Percentiles rank a stretch among this genome's conserved stretches.
phyloP scores from a whole-genome alignment of 495 filamentous ascomycete genomes.

The Xylaria telfairii region DNA sequence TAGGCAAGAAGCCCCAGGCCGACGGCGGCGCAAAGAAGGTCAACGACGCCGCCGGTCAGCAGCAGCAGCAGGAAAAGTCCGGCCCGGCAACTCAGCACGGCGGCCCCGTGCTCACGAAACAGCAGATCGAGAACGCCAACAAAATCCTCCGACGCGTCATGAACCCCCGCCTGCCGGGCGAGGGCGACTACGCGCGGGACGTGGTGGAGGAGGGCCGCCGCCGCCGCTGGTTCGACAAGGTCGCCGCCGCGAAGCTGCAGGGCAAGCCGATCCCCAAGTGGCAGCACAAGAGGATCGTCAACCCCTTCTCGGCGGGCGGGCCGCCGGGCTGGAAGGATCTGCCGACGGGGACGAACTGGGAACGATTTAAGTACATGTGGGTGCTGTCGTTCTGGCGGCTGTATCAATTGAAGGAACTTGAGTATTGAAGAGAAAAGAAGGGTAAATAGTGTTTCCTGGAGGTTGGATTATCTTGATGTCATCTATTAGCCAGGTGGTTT shows the following conservation, averaged over 20 bases:
- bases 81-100: neutral
- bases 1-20: neutral
- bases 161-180: neutral
- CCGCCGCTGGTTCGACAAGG: neutral
- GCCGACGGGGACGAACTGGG: neutral
- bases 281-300: neutral
- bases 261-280: neutral
- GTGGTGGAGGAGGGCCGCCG: neutral
- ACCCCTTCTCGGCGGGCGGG: neutral
- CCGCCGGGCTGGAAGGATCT: neutral
- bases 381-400: conserved; percentile 3
- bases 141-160: neutral
- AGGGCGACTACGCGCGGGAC: conserved; percentile 4
- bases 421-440: neutral
- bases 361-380: conserved; percentile 15
- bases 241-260: neutral
- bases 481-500: neutral
- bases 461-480: neutral
- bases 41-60: neutral
- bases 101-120: neutral
- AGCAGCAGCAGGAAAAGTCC: neutral
- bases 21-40: neutral
- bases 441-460: neutral
- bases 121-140: neutral
- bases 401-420: conserved; percentile 10